Evolutionary conservation across 208 protist species (phyloP).

Genomic region (Leptomonas pyrrhocoris): DNA sequence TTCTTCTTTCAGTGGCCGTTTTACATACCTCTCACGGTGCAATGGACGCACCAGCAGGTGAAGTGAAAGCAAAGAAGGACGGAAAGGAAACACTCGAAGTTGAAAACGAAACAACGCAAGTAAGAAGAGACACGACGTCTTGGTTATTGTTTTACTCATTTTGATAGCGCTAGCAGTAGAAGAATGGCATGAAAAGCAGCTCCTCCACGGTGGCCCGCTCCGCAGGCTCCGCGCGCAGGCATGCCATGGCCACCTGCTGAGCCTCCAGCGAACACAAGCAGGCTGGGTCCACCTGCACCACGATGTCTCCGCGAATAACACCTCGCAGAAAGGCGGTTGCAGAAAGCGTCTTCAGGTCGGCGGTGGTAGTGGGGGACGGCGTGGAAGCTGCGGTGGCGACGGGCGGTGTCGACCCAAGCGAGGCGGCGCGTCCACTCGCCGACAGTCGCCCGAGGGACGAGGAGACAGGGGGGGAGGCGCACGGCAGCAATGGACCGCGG

Average conservation of each 20-base stretch:
- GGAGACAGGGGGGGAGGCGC: too few relatives aligned
- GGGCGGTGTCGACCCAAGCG: slow-evolving; percentile 20
- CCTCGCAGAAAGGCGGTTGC: slow-evolving; percentile 31
- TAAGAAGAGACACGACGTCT: too few relatives aligned
- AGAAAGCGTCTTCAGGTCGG: not conserved
- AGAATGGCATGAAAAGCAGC: slow-evolving; percentile 64
- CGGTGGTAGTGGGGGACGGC: slow-evolving; percentile 14
- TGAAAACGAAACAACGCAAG: slow-evolving; percentile 4
- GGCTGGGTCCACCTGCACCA: slow-evolving; percentile 3
- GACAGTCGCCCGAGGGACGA: too few relatives aligned
- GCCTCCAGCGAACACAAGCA: slow-evolving; percentile 28
- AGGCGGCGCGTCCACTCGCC: too few relatives aligned
- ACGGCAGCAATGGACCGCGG: too few relatives aligned
- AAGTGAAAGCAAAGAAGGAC: slow-evolving; percentile 12
- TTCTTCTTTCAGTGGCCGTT: too few relatives aligned
- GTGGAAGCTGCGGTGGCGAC: slow-evolving; percentile 18
- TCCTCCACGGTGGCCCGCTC: slow-evolving; percentile 46
- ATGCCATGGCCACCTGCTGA: slow-evolving; percentile 40
- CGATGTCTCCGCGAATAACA: slow-evolving; percentile 31
- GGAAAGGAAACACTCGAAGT: too few relatives aligned
- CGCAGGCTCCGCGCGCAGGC: slow-evolving; percentile 37
- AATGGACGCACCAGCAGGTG: too few relatives aligned
- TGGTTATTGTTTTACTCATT: too few relatives aligned
- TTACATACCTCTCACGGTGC: too few relatives aligned
- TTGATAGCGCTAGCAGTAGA: not conserved